Base-by-base conservation (phyloP, 768 basidiomycete species). In the Gymnopilus junonius region DNA sequence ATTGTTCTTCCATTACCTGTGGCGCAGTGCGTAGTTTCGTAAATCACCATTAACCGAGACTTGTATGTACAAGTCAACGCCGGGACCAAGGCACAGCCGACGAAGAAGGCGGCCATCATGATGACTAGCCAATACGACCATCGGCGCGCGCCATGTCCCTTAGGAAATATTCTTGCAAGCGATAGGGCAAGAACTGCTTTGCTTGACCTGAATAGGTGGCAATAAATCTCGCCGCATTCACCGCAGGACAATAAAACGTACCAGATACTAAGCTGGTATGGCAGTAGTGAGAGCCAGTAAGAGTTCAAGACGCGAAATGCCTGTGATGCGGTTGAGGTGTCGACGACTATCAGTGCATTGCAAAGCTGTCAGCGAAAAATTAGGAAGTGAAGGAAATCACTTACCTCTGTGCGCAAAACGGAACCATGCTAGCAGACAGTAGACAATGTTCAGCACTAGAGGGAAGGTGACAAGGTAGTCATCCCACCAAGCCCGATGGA, bases 401-500 rank as follows among this genome's bases (percentile, higher is more conserved):
- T 35, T 34, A 57, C 61, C 35, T 48, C 34, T 20, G 23, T 56
- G 54, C 11, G 43, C 21, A 45, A 62, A 55, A 15, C 65, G 35
- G 1, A 72, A 14, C 65, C 66, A 73, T 17, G 65, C 54, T 10
- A 62, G 39, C 7, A 56, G 17, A 39, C 62, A 62, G 42, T 64
- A 69, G 17, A 46, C n/a, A 14, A 65, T 43, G 27, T 69, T 68
- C 35, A 67, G n/a, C 23, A 66, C 17, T 21, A 73, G 31, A 14
- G 70, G 59, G 8, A 69, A 21, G 27, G 62, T 51, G 0, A 67
- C 68, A 31, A 70, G 55, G 12, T 68, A 65, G 40, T 74, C 73
- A 46, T 74, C 73, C 70, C 70, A 73, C 66, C 71, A 72, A 10
- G 67, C 56, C 31, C 56, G 57, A 11, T 59, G 65, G 14, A 51